Evolutionary conservation across 371 early-diverging fungal species (phyloP), one percentile per base, ranked within the genome.

Genomic region (Apophysomyces elegans): DNA sequence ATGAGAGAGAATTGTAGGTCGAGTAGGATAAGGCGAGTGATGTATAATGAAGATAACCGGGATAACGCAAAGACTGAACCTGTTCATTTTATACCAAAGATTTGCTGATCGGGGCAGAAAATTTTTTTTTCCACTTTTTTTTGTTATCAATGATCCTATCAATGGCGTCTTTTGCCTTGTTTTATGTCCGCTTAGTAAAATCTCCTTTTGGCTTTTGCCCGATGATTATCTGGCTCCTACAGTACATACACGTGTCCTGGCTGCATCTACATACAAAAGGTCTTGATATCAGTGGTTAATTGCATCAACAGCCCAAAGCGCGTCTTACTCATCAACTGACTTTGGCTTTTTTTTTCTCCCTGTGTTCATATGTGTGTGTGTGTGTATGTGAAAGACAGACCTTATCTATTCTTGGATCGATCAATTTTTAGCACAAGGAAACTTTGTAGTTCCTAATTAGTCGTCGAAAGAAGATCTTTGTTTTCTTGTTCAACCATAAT

Each of bases 131-230:
- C 2, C 21, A 41, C 11, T 41, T 14, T 47, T 16, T 7, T 47
- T 14, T 50, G 54, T 50, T 21, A 50, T 50, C 54, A 50, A 21
- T 50, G 54, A 50, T 50, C 54, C 54, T 50, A 50, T 50, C 54
- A 50, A 21, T 8, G n/a, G n/a, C 46, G 13, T 45, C 13, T 13
- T 43, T 12, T 1, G 4, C 14, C 14, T 45, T 13, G 16, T n/a
- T 21, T 26, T 9, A 50, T 50, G 21, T 11, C 54, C 54, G 21
- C n/a, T 47, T 16, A 21, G 21, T 50, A 43, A 9, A 43, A 14
- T 43, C 43, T 43, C 43, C 14, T 14, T 43, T 43, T 43, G 9
- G 9, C 14, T 43, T 43, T 43, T 43, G 43, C 43, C 43, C 32
- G 32, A 26, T 26, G 32, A 26, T 26, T 26, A 26, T 26, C 32